These are phyloP conservation scores for Colletotrichum magnum DNA, from an alignment of 2,329 filamentous ascomycete species.

Conservation along the genomic window DNA sequence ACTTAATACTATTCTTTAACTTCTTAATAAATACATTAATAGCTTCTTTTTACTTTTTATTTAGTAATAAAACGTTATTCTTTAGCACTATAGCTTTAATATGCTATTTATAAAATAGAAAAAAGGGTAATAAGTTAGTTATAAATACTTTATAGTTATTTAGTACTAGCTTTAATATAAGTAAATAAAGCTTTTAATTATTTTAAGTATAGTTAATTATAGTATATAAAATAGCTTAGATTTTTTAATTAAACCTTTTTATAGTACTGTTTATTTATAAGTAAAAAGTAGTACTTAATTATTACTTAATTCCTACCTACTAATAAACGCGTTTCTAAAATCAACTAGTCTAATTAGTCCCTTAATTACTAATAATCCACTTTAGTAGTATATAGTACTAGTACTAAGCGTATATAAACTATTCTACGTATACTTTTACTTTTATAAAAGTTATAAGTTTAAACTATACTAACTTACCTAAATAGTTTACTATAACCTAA, in stretches of 20 bases:
- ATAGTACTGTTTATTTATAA: slow-evolving; percentile 1
- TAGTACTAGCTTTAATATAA: slow-evolving; percentile 3
- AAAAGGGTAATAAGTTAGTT: not conserved
- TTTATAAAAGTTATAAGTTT: too few relatives aligned
- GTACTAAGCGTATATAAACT: not conserved
- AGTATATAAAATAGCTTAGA: not conserved
- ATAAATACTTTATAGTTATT: slow-evolving; percentile 13
- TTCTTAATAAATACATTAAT: too few relatives aligned
- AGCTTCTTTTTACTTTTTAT: too few relatives aligned
- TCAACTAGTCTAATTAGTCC: not conserved
- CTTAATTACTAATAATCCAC: not conserved
- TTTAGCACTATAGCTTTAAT: not conserved
- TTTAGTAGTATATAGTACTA: not conserved
- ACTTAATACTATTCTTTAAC: too few relatives aligned
- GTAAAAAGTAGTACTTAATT: not conserved
- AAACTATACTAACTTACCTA: too few relatives aligned
- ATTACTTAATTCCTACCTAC: not conserved
- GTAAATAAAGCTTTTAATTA: slow-evolving; percentile 4
- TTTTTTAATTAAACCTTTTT: not conserved
- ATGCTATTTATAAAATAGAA: not conserved
- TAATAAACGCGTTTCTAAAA: not conserved
- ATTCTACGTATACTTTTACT: too few relatives aligned
- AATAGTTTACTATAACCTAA: too few relatives aligned
- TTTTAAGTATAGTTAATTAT: not conserved
- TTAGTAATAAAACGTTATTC: too few relatives aligned